Conservation (phyloP, 2,329 filamentous ascomycete genomes). For the Aspergillus ustus region DNA sequence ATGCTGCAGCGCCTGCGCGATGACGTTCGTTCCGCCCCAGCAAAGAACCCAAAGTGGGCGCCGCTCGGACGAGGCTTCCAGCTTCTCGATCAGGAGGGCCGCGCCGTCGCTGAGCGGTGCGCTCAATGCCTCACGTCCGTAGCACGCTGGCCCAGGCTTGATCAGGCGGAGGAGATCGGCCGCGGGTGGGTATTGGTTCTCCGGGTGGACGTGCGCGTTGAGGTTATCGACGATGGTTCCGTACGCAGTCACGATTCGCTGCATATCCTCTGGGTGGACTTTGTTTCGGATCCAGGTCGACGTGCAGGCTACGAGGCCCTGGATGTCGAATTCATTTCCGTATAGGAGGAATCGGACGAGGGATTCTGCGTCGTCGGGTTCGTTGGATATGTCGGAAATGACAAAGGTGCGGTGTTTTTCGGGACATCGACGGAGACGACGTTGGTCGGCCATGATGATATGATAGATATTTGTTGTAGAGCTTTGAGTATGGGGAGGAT, state of each 20-base stretch:
- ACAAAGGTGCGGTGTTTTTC: background rate
- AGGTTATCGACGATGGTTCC: slow-evolving; percentile 52
- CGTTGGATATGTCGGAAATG: slow-evolving; percentile 11
- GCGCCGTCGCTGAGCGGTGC: slow-evolving; percentile 48
- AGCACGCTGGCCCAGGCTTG: slow-evolving; percentile 17
- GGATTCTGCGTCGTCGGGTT: slow-evolving; percentile 13
- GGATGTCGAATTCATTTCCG: slow-evolving; percentile 52
- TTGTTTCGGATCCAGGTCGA: slow-evolving; percentile 52
- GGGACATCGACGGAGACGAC: no score
- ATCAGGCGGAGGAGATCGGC: slow-evolving; percentile 40
- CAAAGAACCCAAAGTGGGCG: slow-evolving; percentile 57
- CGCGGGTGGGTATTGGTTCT: slow-evolving; percentile 48
- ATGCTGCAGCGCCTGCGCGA: slow-evolving; percentile 54
- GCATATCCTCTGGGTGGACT: slow-evolving; percentile 49
- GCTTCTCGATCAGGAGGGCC: slow-evolving; percentile 50
- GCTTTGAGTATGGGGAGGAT: no score
- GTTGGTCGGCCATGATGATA: no score
- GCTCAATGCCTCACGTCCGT: slow-evolving; percentile 45
- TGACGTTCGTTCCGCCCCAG: slow-evolving; percentile 60
- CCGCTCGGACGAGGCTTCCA: slow-evolving; percentile 39
- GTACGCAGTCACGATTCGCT: slow-evolving; percentile 52
- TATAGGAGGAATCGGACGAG: slow-evolving; percentile 42
- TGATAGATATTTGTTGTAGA: no score
- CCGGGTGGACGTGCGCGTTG: slow-evolving; percentile 53
- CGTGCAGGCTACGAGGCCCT: slow-evolving; percentile 52